These are phyloP conservation scores for Fusarium cyanostomum DNA, from an alignment of 2,329 filamentous ascomycete species.

Conservation along the genomic window DNA sequence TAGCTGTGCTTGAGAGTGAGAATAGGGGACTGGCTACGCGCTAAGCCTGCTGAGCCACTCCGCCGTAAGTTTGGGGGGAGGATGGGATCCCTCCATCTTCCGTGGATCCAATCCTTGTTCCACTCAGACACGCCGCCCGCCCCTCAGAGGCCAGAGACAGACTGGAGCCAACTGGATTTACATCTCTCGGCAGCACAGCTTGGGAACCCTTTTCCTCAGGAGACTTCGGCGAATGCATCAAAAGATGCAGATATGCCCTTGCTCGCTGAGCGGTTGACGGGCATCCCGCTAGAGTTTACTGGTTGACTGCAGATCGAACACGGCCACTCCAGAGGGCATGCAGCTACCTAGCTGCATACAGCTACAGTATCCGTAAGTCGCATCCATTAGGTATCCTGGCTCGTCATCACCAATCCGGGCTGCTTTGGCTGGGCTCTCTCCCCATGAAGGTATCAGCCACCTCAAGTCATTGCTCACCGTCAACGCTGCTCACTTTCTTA, in stretches of 20 bases:
- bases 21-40: constrained; percentile 45
- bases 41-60: constrained; percentile 47
- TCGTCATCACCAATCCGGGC: constrained; percentile 26
- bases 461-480: constrained; percentile 26
- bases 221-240: background rate
- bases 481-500: constrained; percentile 19
- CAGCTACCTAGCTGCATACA: constrained; percentile 14
- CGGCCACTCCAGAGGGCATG: constrained; percentile 10
- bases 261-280: constrained; percentile 21
- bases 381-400: constrained; percentile 3
- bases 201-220: constrained; percentile 1
- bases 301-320: constrained; percentile 11
- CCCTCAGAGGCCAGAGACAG: constrained; percentile 24
- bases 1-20: constrained; percentile 34
- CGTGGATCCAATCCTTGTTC: constrained; percentile 29
- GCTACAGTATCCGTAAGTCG: constrained; percentile 4
- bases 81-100: constrained; percentile 37
- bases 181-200: constrained; percentile 10
- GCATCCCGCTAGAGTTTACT: constrained; percentile 29
- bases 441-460: constrained; percentile 25
- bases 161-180: constrained; percentile 9
- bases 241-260: constrained; percentile 2
- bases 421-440: constrained; percentile 19
- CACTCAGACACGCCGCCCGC: constrained; percentile 21
- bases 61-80: constrained; percentile 40